A percentile compares a stretch with the other conserved stretches of the same genome.
phyloP scores from a whole-genome alignment of 192 early-diverging fungal genomes.

The Backusella liffmaniae region DNA sequence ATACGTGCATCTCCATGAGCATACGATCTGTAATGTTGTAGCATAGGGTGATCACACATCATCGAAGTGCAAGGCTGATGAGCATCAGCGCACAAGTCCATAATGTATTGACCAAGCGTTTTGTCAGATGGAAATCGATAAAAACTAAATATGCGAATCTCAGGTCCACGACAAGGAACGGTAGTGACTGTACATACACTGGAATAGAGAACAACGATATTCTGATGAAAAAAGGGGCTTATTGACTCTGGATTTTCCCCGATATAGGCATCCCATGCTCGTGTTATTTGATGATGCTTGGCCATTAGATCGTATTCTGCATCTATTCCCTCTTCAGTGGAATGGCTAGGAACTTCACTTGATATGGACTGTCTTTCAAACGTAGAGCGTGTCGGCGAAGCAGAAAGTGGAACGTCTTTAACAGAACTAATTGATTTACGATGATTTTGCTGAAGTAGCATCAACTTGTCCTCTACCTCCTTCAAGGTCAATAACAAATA shows the following conservation, averaged over 20 bases:
- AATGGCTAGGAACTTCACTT: background rate
- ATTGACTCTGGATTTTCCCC: constrained; percentile 59
- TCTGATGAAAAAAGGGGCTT: constrained; percentile 73
- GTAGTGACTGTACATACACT: constrained; percentile 61
- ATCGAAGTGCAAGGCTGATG: constrained; percentile 62
- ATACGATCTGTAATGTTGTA: constrained; percentile 84
- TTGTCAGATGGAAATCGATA: constrained; percentile 79
- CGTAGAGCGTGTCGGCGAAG: constrained; percentile 18
- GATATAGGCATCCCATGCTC: constrained; percentile 55
- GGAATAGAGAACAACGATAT: constrained; percentile 71
- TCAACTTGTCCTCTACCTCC: constrained; percentile 53
- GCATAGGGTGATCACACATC: constrained; percentile 75
- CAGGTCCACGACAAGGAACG: constrained; percentile 67
- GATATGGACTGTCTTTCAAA: constrained; percentile 27
- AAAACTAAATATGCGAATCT: constrained; percentile 78
- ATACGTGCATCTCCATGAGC: constrained; percentile 80
- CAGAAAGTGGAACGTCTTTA: background rate
- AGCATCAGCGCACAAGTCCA: constrained; percentile 76
- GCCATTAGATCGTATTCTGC: constrained; percentile 41
- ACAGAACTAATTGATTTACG: background rate
- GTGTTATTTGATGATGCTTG: constrained; percentile 40
- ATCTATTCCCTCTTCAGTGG: constrained; percentile 21
- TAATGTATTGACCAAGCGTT: constrained; percentile 85
- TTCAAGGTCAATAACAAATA: constrained; percentile 71
- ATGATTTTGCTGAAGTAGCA: constrained; percentile 33